Conservation (phyloP, 73 alveolate species). For the Tetrahymena malaccensis region DNA sequence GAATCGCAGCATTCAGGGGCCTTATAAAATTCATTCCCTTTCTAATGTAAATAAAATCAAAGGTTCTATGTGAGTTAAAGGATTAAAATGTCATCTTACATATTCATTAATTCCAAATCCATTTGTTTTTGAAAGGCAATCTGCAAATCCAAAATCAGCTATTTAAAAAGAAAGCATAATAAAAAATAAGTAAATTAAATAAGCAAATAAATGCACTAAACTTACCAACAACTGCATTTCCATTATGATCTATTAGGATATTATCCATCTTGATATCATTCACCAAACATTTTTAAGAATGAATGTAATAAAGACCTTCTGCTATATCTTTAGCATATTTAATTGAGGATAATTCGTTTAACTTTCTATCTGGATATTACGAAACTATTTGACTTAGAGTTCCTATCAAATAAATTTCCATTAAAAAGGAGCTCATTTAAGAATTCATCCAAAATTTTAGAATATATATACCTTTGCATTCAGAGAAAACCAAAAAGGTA, state of each 20-base stretch:
- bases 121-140: too few relatives aligned
- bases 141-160: neutral
- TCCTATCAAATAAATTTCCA: neutral
- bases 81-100: neutral
- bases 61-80: neutral
- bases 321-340: neutral
- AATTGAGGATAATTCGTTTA: neutral
- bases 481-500: too few relatives aligned
- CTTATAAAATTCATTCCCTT: neutral
- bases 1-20: neutral
- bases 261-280: neutral
- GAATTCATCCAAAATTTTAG: too few relatives aligned
- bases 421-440: neutral
- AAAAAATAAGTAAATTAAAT: too few relatives aligned
- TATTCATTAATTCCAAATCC: neutral
- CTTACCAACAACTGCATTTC: neutral
- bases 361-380: neutral
- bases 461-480: too few relatives aligned
- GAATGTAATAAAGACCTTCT: too few relatives aligned
- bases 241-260: neutral
- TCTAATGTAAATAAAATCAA: neutral
- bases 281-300: neutral
- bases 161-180: too few relatives aligned
- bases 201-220: too few relatives aligned
- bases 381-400: neutral